Base-by-base conservation (phyloP, 2,329 filamentous ascomycete genomes). In the Fusarium tricinctum region DNA sequence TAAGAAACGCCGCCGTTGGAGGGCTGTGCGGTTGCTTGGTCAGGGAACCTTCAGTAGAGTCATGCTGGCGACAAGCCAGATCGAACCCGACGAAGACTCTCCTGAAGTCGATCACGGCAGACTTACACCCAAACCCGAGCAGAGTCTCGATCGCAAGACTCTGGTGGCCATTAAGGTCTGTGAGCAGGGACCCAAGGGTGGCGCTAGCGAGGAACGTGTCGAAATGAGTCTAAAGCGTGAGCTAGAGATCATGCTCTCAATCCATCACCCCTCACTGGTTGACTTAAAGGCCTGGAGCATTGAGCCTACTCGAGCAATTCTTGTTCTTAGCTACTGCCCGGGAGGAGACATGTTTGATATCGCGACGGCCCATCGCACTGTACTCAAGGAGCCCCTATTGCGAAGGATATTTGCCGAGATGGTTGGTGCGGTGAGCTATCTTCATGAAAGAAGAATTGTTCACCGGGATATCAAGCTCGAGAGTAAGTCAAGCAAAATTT, bases 381-480 rank as follows among this genome's bases (percentile, higher is more conserved):
- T 92, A 1, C 83, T 97, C 47, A 89, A 86, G 6, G 87, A 92
- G 0, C 76, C 82, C 3, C 81, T 98, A 45, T 85, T 97, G 48
- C 88, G 93, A 69, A 88, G 96, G 51, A 94, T 98, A 58, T 97
- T 97, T 78, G 86, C 94, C 15, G 96, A 99, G 78, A 80, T 98
- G 67, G 90, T 98, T 23, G 90, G 88, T 64, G 96, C 95, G 0
- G 91, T 97, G 35, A 87, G 86, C 59, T 97, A 98, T 81, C 83
- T 99, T 48, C 96, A 99, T 79, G 84, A 88, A 54, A 85, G 92
- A 73, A 90, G 88, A 71, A 97, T 99, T 76, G 95, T 98, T 54
- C 96, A 99, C 78, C 89, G 96, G 63, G 96, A 99, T 79, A 97
- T 99, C 80, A 99, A 99, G 81, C 89, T 99, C 61, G 96, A 99